These are phyloP conservation scores for Penicillium sp. DNA, from an alignment of 2,329 filamentous ascomycete genomes.

Conservation along the genomic window DNA sequence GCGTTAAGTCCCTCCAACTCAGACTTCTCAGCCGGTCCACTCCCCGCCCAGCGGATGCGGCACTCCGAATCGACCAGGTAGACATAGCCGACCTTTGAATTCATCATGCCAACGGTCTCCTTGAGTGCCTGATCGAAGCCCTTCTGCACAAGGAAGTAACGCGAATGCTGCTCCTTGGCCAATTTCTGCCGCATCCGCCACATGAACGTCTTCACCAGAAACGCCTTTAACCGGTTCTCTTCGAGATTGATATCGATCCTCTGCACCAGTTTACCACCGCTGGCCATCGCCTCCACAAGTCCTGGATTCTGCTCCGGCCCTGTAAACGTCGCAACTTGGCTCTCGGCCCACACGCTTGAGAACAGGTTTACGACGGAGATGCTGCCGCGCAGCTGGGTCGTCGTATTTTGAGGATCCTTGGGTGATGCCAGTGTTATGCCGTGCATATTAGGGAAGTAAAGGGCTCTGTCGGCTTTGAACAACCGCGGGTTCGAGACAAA, in stretches of 20 bases:
- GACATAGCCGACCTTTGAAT: constrained; percentile 89
- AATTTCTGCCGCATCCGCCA: constrained; percentile 48
- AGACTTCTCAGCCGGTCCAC: constrained; percentile 46
- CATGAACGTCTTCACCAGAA: constrained; percentile 56
- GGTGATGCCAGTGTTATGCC: constrained; percentile 70
- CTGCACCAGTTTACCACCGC: constrained; percentile 59
- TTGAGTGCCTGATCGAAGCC: constrained; percentile 56
- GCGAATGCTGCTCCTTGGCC: constrained; percentile 50
- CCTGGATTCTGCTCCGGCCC: constrained; percentile 64
- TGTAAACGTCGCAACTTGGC: constrained; percentile 72
- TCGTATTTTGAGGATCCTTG: constrained; percentile 64
- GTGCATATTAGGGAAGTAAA: constrained; percentile 91
- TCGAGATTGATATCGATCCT: constrained; percentile 85
- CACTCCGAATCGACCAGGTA: constrained; percentile 87
- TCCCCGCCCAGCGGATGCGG: constrained; percentile 91
- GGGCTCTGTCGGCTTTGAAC: constrained; percentile 75
- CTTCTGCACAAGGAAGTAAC: constrained; percentile 59
- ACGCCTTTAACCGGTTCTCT: constrained; percentile 66
- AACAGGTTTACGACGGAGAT: constrained; percentile 78
- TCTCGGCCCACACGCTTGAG: constrained; percentile 79
- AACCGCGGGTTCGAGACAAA: constrained; percentile 82
- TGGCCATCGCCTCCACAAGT: constrained; percentile 61
- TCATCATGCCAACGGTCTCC: constrained; percentile 67
- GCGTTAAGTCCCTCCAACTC: constrained; percentile 44
- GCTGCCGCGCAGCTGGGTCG: constrained; percentile 67